These are phyloP conservation scores for Tulasnella calospora DNA, from an alignment of 768 basidiomycete genomes.

Conservation along the genomic window DNA sequence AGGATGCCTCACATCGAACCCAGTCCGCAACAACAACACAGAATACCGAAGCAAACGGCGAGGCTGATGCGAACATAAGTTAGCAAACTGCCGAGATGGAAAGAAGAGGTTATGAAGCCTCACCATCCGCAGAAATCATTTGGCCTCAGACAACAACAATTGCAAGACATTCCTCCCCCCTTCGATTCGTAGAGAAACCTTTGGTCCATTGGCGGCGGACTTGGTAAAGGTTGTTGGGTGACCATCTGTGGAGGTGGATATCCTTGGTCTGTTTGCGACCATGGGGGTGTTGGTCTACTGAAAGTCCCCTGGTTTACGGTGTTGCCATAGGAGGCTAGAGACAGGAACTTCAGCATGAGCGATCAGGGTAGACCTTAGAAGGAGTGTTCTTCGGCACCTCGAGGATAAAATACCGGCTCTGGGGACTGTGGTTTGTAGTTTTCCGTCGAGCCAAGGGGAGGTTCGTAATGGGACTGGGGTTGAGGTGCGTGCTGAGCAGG, in stretches of 20 bases:
- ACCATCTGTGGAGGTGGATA: neutral
- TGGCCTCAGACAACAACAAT: neutral
- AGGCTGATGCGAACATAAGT: neutral
- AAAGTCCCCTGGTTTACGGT: neutral
- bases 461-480: neutral
- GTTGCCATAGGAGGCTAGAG: neutral
- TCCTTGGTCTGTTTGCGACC: neutral
- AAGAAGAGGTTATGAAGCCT: neutral
- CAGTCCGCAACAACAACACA: neutral
- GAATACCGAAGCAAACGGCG: neutral
- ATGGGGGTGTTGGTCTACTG: neutral
- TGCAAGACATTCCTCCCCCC: neutral
- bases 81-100: neutral
- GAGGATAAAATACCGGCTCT: neutral
- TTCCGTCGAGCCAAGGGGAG: neutral
- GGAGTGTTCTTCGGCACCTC: neutral
- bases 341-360: neutral
- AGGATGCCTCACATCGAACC: neutral
- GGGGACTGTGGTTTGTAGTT: neutral
- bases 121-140: neutral
- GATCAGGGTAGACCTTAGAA: neutral
- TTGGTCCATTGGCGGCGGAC: neutral
- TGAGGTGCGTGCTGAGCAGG: neutral
- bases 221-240: neutral
- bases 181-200: neutral